Evolutionary conservation across 352 stramenopile genomes (phyloP).

Genomic region (Globisporangium abappressorium): DNA sequence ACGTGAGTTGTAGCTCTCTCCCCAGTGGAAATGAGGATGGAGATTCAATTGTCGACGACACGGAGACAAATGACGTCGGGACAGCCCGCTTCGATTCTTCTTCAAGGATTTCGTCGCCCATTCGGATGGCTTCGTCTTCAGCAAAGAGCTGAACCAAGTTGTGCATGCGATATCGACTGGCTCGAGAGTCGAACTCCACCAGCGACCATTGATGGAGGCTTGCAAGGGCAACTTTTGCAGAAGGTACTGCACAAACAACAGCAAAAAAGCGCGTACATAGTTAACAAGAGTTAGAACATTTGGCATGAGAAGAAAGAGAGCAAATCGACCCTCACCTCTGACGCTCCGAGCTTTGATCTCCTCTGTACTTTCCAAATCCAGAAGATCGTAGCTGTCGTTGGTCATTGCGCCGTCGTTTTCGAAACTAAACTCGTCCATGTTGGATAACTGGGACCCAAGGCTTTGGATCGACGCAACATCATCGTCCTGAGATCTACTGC

Average conservation of each 20-base stretch:
- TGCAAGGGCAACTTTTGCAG: constrained; percentile 48
- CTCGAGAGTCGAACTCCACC: constrained; percentile 68
- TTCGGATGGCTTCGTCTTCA: constrained; percentile 63
- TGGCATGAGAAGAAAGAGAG: not conserved
- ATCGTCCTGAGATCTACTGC: constrained; percentile 34
- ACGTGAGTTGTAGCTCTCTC: constrained; percentile 66
- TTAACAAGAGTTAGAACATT: not conserved
- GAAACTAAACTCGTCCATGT: constrained; percentile 67
- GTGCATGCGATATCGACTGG: constrained; percentile 77
- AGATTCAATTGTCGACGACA: constrained; percentile 19
- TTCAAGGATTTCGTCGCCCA: constrained; percentile 45
- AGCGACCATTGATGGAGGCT: constrained; percentile 80
- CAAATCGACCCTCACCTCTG: constrained; percentile 20
- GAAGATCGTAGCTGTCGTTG: constrained; percentile 70
- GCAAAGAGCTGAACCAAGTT: constrained; percentile 84
- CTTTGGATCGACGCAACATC: constrained; percentile 53
- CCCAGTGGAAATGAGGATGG: constrained; percentile 37
- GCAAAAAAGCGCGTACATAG: not conserved
- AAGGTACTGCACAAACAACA: constrained; percentile 29
- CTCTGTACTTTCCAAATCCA: constrained; percentile 70
- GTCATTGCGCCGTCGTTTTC: constrained; percentile 82
- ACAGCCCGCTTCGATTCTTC: constrained; percentile 19
- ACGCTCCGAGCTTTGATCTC: constrained; percentile 54
- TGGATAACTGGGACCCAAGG: constrained; percentile 61
- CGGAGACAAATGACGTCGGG: constrained; percentile 40